phyloP scores from a whole-genome alignment of 768 basidiomycete genomes.

The Suillus weaverae region DNA sequence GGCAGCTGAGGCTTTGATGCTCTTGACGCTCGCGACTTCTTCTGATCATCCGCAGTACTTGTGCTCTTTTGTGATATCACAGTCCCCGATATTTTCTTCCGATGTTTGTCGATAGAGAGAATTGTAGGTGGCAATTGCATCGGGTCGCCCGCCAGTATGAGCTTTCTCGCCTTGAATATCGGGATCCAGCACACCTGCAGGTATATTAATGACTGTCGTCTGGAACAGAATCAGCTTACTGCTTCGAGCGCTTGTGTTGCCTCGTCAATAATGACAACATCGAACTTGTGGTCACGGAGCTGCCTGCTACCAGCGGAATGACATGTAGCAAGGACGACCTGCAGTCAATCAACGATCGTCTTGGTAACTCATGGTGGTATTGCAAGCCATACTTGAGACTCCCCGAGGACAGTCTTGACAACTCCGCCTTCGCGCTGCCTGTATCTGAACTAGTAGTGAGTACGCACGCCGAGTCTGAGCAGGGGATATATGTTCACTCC shows the following conservation, averaged over 20 bases:
- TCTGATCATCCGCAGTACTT: conserved; percentile 5
- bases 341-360: not conserved
- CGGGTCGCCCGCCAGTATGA: conserved; percentile 92
- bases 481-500: conserved; percentile 56
- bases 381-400: conserved; percentile 59
- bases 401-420: conserved; percentile 73
- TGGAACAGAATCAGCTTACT: conserved; percentile 37
- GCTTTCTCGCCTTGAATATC: conserved; percentile 86
- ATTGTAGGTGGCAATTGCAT: conserved; percentile 96
- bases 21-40: conserved; percentile 2
- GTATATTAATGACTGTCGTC: not conserved
- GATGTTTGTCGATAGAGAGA: conserved; percentile 58
- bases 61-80: not conserved
- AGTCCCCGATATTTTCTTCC: conserved; percentile 29
- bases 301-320: conserved; percentile 90
- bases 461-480: conserved; percentile 4
- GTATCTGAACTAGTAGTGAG: conserved; percentile 51
- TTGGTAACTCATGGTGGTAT: not conserved
- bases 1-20: conserved; percentile 8
- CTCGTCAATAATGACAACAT: conserved; percentile 95
- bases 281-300: conserved; percentile 75
- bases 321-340: conserved; percentile 92
- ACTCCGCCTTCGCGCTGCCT: conserved; percentile 86
- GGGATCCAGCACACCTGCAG: conserved; percentile 80
- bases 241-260: conserved; percentile 97